These are phyloP conservation scores for Trichoderma asperelloides DNA, from an alignment of 495 filamentous ascomycete genomes.

Conservation along the genomic window DNA sequence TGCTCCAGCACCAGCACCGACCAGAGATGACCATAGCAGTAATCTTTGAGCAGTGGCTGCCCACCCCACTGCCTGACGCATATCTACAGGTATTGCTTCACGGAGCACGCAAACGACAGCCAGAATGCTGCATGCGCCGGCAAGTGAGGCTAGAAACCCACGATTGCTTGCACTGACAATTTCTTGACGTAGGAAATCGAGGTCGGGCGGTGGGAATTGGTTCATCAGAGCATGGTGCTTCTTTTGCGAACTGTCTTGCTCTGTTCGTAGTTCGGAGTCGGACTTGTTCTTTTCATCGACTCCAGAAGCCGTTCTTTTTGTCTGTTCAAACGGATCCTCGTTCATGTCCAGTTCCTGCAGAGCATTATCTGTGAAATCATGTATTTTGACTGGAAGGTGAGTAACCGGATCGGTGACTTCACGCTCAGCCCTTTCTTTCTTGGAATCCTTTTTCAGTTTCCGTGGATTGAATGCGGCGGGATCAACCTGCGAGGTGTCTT, in stretches of 20 bases:
- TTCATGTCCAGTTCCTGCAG: constrained; percentile 26
- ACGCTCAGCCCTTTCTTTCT: constrained; percentile 45
- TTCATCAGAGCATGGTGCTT: constrained; percentile 42
- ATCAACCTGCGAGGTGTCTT: constrained; percentile 37
- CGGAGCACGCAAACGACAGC: constrained; percentile 9
- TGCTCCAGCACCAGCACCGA: constrained; percentile 14
- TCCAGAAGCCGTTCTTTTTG: constrained; percentile 33
- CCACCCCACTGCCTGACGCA: neutral
- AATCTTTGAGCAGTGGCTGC: neutral
- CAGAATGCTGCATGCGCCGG: constrained; percentile 10
- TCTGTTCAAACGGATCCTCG: neutral
- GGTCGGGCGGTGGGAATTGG: constrained; percentile 56
- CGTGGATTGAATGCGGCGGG: constrained; percentile 42
- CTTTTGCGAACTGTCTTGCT: constrained; percentile 38
- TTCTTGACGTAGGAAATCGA: constrained; percentile 32
- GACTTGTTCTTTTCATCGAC: constrained; percentile 37
- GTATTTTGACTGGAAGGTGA: constrained; percentile 54
- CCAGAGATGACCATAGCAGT: constrained; percentile 16
- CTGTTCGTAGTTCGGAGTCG: constrained; percentile 32
- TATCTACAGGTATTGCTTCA: neutral
- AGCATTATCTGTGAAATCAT: constrained; percentile 54
- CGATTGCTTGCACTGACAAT: constrained; percentile 37
- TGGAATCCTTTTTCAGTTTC: constrained; percentile 49
- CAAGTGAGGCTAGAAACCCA: constrained; percentile 36
- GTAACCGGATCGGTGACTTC: constrained; percentile 68